These are phyloP conservation scores for slime mould (Dictyostelium discoideum) DNA, from an alignment of 78 protist species.

Conservation along the genomic window dicty_2.7 NC_007090.3:2621001-2621500, in stretches of 20 bases:
- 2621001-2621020: not conserved
- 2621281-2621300: no score
- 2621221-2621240: no score
- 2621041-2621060: conserved; percentile 64
- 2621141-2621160: not conserved
- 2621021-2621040: conserved; percentile 43
- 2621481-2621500: not conserved
- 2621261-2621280: no score
- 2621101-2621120: not conserved
- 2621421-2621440: not conserved
- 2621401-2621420: not conserved
- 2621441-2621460: not conserved
- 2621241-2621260: no score
- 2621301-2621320: no score
- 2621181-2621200: not conserved
- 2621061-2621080: not conserved
- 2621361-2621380: not conserved
- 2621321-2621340: no score
- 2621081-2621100: not conserved
- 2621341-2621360: not conserved
- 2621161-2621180: not conserved
- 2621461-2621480: not conserved
- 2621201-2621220: no score
- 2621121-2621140: not conserved
- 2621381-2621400: not conserved